phyloP scores from a whole-genome alignment of 2,329 filamentous ascomycete species.

The Ceratocystiopsis sp. region DNA sequence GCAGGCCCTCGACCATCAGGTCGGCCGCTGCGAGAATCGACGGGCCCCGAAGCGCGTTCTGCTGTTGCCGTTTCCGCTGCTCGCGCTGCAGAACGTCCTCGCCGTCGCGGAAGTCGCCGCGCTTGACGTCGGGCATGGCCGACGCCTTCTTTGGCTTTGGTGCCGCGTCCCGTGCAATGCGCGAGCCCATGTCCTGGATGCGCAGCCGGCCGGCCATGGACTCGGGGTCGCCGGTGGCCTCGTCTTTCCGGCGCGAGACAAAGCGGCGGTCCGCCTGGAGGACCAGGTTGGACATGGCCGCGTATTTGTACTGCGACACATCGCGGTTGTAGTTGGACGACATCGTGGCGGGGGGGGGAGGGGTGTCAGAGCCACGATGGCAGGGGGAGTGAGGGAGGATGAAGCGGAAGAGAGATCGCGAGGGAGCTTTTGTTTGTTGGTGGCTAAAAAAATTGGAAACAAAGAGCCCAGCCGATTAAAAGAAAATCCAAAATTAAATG shows the following conservation, averaged over 20 bases:
- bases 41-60: conserved; percentile 49
- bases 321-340: conserved; percentile 49
- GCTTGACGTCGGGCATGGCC: conserved; percentile 51
- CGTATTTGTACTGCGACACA: conserved; percentile 97
- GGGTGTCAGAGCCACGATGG: background rate
- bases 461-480: conserved; percentile 1
- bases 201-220: conserved; percentile 88
- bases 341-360: conserved; percentile 32
- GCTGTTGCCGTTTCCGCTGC: conserved; percentile 66
- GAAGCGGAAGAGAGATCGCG: background rate
- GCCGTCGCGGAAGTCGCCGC: conserved; percentile 62
- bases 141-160: conserved; percentile 66
- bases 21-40: conserved; percentile 71
- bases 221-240: conserved; percentile 92
- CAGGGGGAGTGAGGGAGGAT: background rate
- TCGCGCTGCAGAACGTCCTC: conserved; percentile 70
- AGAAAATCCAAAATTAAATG: conserved; percentile 4
- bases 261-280: conserved; percentile 98
- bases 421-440: background rate
- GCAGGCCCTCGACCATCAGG: conserved; percentile 75
- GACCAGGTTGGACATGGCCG: conserved; percentile 99
- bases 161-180: conserved; percentile 61
- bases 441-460: conserved; percentile 5
- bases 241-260: conserved; percentile 78
- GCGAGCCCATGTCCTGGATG: conserved; percentile 84